phyloP scores from a whole-genome alignment of 148 eudicot genomes.

The Bassia scoparia region DNA sequence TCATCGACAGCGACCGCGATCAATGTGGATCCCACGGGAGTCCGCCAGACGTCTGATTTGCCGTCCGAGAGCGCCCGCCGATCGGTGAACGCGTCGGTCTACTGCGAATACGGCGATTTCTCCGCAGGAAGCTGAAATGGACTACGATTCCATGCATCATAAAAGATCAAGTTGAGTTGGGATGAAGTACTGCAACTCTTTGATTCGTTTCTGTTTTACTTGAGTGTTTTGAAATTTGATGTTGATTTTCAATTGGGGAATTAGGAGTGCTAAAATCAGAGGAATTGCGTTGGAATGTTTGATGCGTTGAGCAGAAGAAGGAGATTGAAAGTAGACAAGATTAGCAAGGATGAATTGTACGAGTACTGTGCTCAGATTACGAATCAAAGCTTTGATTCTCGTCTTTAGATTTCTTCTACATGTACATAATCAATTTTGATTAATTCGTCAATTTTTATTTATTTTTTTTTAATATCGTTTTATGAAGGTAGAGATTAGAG shows the following conservation, averaged over 20 bases:
- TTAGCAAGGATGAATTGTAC: conserved; percentile 67
- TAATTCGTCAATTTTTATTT: neutral
- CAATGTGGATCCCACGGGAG: neutral
- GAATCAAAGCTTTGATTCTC: conserved; percentile 94
- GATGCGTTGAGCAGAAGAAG: conserved; percentile 87
- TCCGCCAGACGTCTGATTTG: neutral
- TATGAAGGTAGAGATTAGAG: too few species aligned
- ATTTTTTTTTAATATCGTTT: neutral
- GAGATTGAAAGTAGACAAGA: conserved; percentile 72
- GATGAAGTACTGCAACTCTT: too few species aligned
- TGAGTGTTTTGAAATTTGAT: too few species aligned
- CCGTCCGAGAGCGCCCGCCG: conserved; percentile 36
- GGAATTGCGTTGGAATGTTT: conserved; percentile 81
- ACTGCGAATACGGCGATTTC: too few species aligned
- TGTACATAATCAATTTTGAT: conserved; percentile 44
- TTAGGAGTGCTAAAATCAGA: conserved; percentile 78
- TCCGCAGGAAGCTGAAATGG: too few species aligned
- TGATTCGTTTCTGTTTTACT: too few species aligned
- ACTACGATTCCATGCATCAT: too few species aligned
- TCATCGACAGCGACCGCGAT: neutral
- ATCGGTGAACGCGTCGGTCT: conserved; percentile 55
- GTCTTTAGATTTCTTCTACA: conserved; percentile 97
- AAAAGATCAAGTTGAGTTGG: too few species aligned
- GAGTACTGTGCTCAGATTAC: conserved; percentile 91
- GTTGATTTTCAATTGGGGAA: too few species aligned